These are phyloP conservation scores for Boletellus sp. DNA, from an alignment of 1,284 basidiomycete genomes.

Conservation along the genomic window DNA sequence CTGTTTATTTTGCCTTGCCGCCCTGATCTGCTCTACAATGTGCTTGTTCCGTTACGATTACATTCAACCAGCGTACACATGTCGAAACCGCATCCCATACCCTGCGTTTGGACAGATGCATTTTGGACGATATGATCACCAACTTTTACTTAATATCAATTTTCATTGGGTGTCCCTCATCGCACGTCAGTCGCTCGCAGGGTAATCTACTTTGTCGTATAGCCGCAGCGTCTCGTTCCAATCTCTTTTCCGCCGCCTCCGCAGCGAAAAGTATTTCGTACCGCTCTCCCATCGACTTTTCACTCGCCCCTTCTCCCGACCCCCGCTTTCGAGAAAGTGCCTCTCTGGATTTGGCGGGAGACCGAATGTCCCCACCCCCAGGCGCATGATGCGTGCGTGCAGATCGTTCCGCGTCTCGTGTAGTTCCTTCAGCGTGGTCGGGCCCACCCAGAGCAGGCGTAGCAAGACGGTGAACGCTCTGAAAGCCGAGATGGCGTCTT, in stretches of 20 bases:
- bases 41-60: background rate
- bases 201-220: constrained; percentile 63
- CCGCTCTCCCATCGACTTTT: constrained; percentile 62
- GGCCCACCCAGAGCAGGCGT: constrained; percentile 64
- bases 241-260: constrained; percentile 75
- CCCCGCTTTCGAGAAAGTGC: constrained; percentile 55
- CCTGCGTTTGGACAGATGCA: background rate
- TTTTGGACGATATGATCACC: background rate
- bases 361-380: constrained; percentile 59
- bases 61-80: background rate
- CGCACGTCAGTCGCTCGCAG: constrained; percentile 16
- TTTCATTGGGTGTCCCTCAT: no score
- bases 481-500: constrained; percentile 75
- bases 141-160: no score
- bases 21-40: background rate
- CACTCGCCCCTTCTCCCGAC: constrained; percentile 66
- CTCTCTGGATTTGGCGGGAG: constrained; percentile 67
- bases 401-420: constrained; percentile 52
- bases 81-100: constrained; percentile 8
- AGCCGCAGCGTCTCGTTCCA: constrained; percentile 82
- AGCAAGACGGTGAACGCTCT: constrained; percentile 64
- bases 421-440: constrained; percentile 50
- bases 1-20: background rate
- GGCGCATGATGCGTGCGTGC: constrained; percentile 57
- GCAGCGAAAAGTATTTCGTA: constrained; percentile 74